These are phyloP conservation scores for Hibiscus tridactylites DNA, from an alignment of 345 rosid species.

Conservation along the genomic window DNA sequence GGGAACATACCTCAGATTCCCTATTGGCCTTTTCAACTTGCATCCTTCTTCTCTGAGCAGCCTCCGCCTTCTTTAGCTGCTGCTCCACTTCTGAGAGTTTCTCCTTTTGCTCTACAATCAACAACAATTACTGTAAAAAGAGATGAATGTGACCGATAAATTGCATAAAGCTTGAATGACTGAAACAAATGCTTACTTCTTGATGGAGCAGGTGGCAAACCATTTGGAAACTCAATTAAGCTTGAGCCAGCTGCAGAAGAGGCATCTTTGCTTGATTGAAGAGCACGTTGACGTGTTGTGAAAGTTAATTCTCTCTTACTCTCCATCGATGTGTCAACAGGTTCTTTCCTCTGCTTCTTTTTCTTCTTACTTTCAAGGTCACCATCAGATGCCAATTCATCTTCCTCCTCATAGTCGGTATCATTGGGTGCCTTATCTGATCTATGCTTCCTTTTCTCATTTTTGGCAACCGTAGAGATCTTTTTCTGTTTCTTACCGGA, in stretches of 20 bases:
- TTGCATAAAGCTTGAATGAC: background rate
- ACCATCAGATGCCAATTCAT: conserved; percentile 36
- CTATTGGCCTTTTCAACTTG: conserved; percentile 86
- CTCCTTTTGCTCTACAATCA: conserved; percentile 66
- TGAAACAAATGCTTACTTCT: conserved; percentile 51
- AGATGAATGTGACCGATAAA: background rate
- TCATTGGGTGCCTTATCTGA: conserved; percentile 41
- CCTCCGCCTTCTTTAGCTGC: conserved; percentile 85
- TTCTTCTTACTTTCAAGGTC: conserved; percentile 40
- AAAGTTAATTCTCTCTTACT: conserved; percentile 57
- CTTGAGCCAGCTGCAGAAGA: conserved; percentile 36
- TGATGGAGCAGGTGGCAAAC: conserved; percentile 82
- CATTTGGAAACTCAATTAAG: conserved; percentile 73
- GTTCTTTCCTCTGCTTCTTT: conserved; percentile 50
- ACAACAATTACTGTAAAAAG: background rate
- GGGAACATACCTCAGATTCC: conserved; percentile 67
- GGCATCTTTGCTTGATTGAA: conserved; percentile 67
- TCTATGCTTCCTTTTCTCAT: conserved; percentile 45
- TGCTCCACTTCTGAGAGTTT: conserved; percentile 77
- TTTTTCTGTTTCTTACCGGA: conserved; percentile 45
- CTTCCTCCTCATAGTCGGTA: conserved; percentile 49
- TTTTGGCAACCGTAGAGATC: conserved; percentile 45
- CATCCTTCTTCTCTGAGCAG: conserved; percentile 81
- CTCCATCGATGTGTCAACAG: conserved; percentile 46
- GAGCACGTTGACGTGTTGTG: conserved; percentile 85